Evolutionary conservation across 1,284 basidiomycete genomes (phyloP).

Genomic region (Exobasidium rhododendri): DNA sequence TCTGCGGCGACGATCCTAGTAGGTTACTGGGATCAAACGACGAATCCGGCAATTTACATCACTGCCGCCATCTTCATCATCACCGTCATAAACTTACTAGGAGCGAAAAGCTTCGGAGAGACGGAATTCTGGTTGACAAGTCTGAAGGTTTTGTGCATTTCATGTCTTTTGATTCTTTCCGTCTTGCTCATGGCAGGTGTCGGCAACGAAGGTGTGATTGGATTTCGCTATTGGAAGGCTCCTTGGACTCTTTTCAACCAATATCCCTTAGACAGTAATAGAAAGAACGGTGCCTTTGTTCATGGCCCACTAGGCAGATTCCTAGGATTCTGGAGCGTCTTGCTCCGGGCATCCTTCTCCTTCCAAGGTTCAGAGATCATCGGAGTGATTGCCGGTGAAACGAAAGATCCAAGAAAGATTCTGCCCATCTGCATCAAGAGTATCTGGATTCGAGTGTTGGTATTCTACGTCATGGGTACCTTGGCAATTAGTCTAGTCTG

Average conservation of each 20-base stretch:
- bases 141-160: conserved; percentile 21
- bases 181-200: conserved; percentile 16
- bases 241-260: conserved; percentile 50
- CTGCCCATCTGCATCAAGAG: conserved; percentile 11
- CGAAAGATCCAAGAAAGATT: conserved; percentile 50
- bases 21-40: conserved; percentile 27
- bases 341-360: conserved; percentile 59
- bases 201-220: conserved; percentile 44
- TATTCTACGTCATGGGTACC: conserved; percentile 54
- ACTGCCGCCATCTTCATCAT: conserved; percentile 60
- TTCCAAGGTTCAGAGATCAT: conserved; percentile 74
- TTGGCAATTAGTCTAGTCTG: conserved; percentile 43
- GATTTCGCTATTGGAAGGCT: conserved; percentile 33
- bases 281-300: conserved; percentile 42
- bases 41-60: conserved; percentile 8
- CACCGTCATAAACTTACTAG: conserved; percentile 49
- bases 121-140: conserved; percentile 60
- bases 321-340: conserved; percentile 37
- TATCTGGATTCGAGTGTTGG: conserved; percentile 16
- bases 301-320: conserved; percentile 32
- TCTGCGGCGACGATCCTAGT: conserved; percentile 69
- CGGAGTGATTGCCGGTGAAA: conserved; percentile 71
- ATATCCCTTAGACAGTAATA: background rate
- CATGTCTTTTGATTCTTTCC: conserved; percentile 18
- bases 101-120: conserved; percentile 63